Evolutionary conservation across 2,329 filamentous ascomycete genomes (phyloP).

Genomic region (Corniculantispora saksenae): DNA sequence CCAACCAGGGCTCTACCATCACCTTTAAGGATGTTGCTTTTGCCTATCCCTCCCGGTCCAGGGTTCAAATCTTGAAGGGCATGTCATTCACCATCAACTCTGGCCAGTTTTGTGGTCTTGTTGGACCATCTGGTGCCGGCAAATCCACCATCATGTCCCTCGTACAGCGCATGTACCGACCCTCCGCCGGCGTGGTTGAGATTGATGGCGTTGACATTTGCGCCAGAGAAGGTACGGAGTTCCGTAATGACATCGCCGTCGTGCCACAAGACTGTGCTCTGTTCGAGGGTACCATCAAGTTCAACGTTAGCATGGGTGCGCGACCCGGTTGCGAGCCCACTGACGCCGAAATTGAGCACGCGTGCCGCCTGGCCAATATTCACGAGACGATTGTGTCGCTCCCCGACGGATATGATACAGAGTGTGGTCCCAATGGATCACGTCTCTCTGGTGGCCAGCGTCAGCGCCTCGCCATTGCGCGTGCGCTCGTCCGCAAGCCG

Average conservation of each 20-base stretch:
- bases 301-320: slow-evolving; percentile 58
- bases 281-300: slow-evolving; percentile 56
- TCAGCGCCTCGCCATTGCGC: slow-evolving; percentile 76
- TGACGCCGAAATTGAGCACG: slow-evolving; percentile 63
- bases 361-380: slow-evolving; percentile 68
- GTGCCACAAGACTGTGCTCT: slow-evolving; percentile 61
- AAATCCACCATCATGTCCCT: slow-evolving; percentile 66
- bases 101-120: slow-evolving; percentile 63
- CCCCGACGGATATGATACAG: slow-evolving; percentile 66
- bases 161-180: slow-evolving; percentile 52
- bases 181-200: slow-evolving; percentile 41
- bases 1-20: slow-evolving; percentile 45
- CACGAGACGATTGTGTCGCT: slow-evolving; percentile 66
- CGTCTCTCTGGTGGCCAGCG: slow-evolving; percentile 77
- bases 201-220: slow-evolving; percentile 51
- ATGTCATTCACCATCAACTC: slow-evolving; percentile 58
- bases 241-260: slow-evolving; percentile 55
- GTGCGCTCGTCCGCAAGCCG: slow-evolving; percentile 71
- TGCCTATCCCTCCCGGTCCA: slow-evolving; percentile 64
- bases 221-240: slow-evolving; percentile 41
- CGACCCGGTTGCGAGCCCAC: slow-evolving; percentile 56
- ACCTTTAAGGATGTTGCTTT: slow-evolving; percentile 63
- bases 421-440: slow-evolving; percentile 70
- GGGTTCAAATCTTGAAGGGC: slow-evolving; percentile 56
- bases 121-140: slow-evolving; percentile 66